Conservation (phyloP, 2,329 filamentous ascomycete species). For the Gliomastix tumulicola region DNA sequence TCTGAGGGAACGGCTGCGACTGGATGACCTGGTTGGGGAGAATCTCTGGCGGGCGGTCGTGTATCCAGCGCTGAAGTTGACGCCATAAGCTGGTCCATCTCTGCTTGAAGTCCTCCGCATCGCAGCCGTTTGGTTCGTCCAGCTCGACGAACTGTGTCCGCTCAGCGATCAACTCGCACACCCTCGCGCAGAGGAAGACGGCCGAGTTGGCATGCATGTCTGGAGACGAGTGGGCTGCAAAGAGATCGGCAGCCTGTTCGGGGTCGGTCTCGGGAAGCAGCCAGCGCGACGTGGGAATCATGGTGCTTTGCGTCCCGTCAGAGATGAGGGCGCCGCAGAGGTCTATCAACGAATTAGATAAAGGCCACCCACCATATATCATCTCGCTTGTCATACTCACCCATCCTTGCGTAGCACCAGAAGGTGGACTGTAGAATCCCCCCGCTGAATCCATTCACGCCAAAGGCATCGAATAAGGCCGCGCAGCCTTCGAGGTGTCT, state of each 20-base stretch:
- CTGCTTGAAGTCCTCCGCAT: slow-evolving; percentile 26
- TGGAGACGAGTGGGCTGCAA: slow-evolving; percentile 19
- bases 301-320: slow-evolving; percentile 40
- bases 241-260: slow-evolving; percentile 24
- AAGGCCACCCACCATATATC: too few relatives aligned
- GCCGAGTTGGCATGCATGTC: slow-evolving; percentile 55
- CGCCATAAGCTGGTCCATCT: slow-evolving; percentile 42
- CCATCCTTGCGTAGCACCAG: slow-evolving; percentile 54
- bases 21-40: slow-evolving; percentile 34
- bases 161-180: slow-evolving; percentile 41
- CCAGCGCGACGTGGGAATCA: slow-evolving; percentile 42
- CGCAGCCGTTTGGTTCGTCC: slow-evolving; percentile 31
- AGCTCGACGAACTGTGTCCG: slow-evolving; percentile 41
- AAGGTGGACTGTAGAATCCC: slow-evolving; percentile 48
- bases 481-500: slow-evolving; percentile 52
- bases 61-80: slow-evolving; percentile 40
- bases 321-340: slow-evolving; percentile 50
- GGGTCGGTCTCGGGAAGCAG: slow-evolving; percentile 28
- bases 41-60: slow-evolving; percentile 37
- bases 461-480: slow-evolving; percentile 43
- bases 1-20: slow-evolving; percentile 38
- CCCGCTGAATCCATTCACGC: slow-evolving; percentile 44
- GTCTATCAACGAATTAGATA: too few relatives aligned
- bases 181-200: slow-evolving; percentile 47
- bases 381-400: too few relatives aligned